phyloP scores from a whole-genome alignment of 805 yeast genomes.

The Yarrowia porcina region DNA sequence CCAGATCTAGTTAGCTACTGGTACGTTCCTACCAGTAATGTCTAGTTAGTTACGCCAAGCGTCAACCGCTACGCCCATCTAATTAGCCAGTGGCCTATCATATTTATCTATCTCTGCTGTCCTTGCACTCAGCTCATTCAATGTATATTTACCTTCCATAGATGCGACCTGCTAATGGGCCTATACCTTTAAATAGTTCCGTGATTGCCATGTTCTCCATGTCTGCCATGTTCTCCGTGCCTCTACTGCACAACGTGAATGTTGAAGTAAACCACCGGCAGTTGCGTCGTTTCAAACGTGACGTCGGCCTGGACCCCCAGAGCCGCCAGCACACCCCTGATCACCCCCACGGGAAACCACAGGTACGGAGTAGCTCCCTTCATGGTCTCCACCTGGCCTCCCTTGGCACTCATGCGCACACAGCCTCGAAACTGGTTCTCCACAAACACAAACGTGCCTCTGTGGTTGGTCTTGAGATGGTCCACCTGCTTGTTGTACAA shows the following conservation, averaged over 20 bases:
- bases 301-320: conserved; percentile 67
- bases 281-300: conserved; percentile 56
- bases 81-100: no score
- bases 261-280: conserved; percentile 70
- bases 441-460: conserved; percentile 75
- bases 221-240: not conserved
- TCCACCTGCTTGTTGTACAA: conserved; percentile 85
- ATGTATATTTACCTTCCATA: not conserved
- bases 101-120: not conserved
- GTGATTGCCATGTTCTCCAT: no score
- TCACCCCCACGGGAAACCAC: conserved; percentile 73
- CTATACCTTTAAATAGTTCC: no score
- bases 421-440: conserved; percentile 63
- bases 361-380: conserved; percentile 46
- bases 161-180: no score
- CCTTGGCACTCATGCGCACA: conserved; percentile 44
- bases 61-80: no score
- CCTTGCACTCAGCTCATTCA: not conserved
- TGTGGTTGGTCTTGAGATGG: conserved; percentile 85
- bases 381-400: conserved; percentile 37
- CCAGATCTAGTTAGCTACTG: no score
- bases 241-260: conserved; percentile 45
- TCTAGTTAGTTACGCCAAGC: no score
- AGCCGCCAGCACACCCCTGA: conserved; percentile 66
- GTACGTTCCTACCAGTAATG: no score